phyloP scores from a whole-genome alignment of 2,329 filamentous ascomycete species.

The Ascosphaera aggregata region DNA sequence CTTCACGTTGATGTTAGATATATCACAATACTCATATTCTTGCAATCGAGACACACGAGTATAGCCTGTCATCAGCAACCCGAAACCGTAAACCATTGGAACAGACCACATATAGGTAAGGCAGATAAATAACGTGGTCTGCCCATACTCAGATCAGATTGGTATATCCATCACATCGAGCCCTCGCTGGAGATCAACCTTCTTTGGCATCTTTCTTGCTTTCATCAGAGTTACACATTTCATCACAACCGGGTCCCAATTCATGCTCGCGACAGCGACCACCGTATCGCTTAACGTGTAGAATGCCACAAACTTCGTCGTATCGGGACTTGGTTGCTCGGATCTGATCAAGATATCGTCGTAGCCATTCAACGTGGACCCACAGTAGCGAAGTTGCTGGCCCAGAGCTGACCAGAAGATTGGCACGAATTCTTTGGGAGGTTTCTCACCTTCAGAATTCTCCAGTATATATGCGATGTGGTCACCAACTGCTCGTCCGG shows the following conservation, averaged over 20 bases:
- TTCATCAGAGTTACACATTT: slow-evolving; percentile 74
- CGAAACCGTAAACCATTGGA: not conserved
- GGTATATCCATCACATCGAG: slow-evolving; percentile 21
- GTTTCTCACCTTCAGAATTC: slow-evolving; percentile 10
- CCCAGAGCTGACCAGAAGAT: slow-evolving; percentile 94
- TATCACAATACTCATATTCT: no score
- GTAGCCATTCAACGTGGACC: slow-evolving; percentile 60
- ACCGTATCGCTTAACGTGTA: slow-evolving; percentile 72
- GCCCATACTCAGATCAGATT: slow-evolving; percentile 12
- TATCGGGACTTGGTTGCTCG: slow-evolving; percentile 43
- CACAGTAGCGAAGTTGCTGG: slow-evolving; percentile 77
- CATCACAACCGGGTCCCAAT: slow-evolving; percentile 63
- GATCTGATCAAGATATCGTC: slow-evolving; percentile 70
- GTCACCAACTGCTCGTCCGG: slow-evolving; percentile 55
- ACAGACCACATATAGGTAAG: not conserved
- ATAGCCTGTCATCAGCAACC: no score
- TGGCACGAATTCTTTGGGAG: slow-evolving; percentile 57
- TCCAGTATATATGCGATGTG: slow-evolving; percentile 43
- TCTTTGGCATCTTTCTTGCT: slow-evolving; percentile 56
- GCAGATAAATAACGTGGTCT: no score
- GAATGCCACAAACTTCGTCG: slow-evolving; percentile 69
- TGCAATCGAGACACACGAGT: no score
- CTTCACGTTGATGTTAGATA: no score
- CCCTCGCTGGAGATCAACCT: slow-evolving; percentile 45
- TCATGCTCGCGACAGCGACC: slow-evolving; percentile 80